These are phyloP conservation scores for Termitomyces bulborhizus DNA, from an alignment of 768 basidiomycete genomes.

Conservation along the genomic window DNA sequence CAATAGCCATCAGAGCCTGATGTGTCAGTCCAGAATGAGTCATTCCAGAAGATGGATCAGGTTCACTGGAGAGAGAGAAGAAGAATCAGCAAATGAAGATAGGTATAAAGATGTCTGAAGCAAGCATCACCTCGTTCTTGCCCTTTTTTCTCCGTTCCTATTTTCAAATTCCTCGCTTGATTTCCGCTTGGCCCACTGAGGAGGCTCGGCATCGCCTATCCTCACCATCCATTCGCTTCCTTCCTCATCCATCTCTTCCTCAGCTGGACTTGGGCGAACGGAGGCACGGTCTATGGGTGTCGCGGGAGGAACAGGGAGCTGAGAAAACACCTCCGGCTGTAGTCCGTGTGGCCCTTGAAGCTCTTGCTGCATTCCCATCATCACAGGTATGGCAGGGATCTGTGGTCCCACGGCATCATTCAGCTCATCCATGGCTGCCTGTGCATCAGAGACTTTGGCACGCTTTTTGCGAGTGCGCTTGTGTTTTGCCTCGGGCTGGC, in stretches of 20 bases:
- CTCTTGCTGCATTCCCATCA: slow-evolving; percentile 12
- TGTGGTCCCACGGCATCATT: slow-evolving; percentile 14
- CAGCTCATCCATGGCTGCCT: slow-evolving; percentile 19
- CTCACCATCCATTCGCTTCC: slow-evolving; percentile 63
- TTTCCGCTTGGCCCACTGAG: slow-evolving; percentile 64
- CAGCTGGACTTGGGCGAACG: slow-evolving; percentile 39
- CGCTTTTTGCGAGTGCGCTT: slow-evolving; percentile 51
- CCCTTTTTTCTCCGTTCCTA: slow-evolving; percentile 35
- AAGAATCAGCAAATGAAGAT: not conserved
- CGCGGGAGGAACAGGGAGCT: slow-evolving; percentile 8
- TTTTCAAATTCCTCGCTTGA: slow-evolving; percentile 30
- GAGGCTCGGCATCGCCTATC: slow-evolving; percentile 57
- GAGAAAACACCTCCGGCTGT: slow-evolving; percentile 13
- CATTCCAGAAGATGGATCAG: not conserved
- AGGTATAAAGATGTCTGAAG: not conserved
- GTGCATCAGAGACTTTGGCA: slow-evolving; percentile 21
- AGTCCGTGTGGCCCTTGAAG: slow-evolving; percentile 8
- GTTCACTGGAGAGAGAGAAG: slow-evolving; percentile 10
- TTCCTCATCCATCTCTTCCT: slow-evolving; percentile 66
- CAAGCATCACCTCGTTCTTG: slow-evolving; percentile 32
- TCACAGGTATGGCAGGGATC: slow-evolving; percentile 10
- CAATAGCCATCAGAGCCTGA: slow-evolving; percentile 28
- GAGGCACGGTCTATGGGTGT: slow-evolving; percentile 23
- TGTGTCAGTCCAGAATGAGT: slow-evolving; percentile 18
- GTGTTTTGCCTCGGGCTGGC: slow-evolving; percentile 63